Conservation (phyloP, 1,139 yeast genomes). For the Taphrina populina region DNA sequence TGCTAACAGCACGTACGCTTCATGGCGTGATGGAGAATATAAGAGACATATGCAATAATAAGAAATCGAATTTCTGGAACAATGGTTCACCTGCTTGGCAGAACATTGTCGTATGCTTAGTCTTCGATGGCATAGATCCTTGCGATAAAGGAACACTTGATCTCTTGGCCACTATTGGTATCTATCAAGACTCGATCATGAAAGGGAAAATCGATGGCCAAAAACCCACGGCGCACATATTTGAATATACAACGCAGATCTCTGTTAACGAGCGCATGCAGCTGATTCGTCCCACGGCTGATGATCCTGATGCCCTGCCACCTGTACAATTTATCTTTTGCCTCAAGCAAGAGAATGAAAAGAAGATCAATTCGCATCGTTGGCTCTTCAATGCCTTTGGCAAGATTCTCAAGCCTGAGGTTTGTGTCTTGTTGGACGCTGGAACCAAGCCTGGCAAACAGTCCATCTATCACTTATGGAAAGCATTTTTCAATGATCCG, state of each 20-base stretch:
- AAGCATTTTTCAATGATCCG: slow-evolving; percentile 78
- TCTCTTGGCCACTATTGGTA: slow-evolving; percentile 84
- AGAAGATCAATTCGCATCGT: slow-evolving; percentile 91
- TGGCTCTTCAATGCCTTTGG: slow-evolving; percentile 96
- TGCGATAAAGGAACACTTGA: slow-evolving; percentile 80
- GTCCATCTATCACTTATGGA: slow-evolving; percentile 82
- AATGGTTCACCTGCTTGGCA: slow-evolving; percentile 94
- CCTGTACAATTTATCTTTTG: slow-evolving; percentile 90
- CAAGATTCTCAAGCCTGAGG: slow-evolving; percentile 80
- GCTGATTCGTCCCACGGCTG: slow-evolving; percentile 54
- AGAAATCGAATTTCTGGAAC: slow-evolving; percentile 54
- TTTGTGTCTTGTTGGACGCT: slow-evolving; percentile 79
- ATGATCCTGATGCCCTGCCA: slow-evolving; percentile 59
- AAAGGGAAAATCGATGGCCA: slow-evolving; percentile 83
- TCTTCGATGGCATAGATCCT: slow-evolving; percentile 88
- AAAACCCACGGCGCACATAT: slow-evolving; percentile 85
- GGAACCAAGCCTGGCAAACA: slow-evolving; percentile 91
- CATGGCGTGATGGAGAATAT: slow-evolving; percentile 92
- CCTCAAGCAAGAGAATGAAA: slow-evolving; percentile 81
- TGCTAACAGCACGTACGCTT: slow-evolving; percentile 81
- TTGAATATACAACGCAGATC: slow-evolving; percentile 58
- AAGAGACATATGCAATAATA: slow-evolving; percentile 72
- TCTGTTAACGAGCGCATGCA: slow-evolving; percentile 56
- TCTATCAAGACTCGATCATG: slow-evolving; percentile 92
- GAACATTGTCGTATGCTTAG: slow-evolving; percentile 82